Evolutionary conservation across 2,329 filamentous ascomycete genomes (phyloP).

Genomic region (Aspergillus aculeatus): DNA sequence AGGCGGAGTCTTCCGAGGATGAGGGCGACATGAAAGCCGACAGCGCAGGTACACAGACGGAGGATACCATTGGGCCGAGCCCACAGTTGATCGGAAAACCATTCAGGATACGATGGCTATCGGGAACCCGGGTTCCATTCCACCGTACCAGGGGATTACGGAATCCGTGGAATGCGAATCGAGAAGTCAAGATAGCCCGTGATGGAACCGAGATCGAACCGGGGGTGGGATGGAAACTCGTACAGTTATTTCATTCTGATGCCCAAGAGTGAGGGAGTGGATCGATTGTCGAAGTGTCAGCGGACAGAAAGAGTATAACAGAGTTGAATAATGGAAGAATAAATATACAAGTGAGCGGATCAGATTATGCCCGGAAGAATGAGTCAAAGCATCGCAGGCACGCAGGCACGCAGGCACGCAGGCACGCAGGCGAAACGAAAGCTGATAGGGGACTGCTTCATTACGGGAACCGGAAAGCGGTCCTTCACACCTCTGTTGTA

Average conservation of each 20-base stretch:
- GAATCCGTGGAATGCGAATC: constrained; percentile 92
- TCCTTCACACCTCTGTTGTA: too few relatives aligned
- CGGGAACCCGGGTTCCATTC: constrained; percentile 78
- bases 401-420: too few relatives aligned
- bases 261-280: constrained; percentile 12
- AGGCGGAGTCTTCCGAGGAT: constrained; percentile 65
- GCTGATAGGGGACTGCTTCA: too few relatives aligned
- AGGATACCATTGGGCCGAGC: constrained; percentile 43
- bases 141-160: constrained; percentile 82
- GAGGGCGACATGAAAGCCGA: constrained; percentile 33
- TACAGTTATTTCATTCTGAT: constrained; percentile 71
- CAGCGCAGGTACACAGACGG: constrained; percentile 47
- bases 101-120: constrained; percentile 88
- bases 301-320: neutral
- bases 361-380: too few relatives aligned
- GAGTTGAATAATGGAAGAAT: neutral
- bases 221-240: constrained; percentile 69
- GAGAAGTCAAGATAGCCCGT: constrained; percentile 92
- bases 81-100: constrained; percentile 82
- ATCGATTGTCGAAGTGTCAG: neutral
- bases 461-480: too few relatives aligned
- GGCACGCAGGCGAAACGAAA: too few relatives aligned
- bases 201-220: constrained; percentile 94
- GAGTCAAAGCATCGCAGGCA: too few relatives aligned
- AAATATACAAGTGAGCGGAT: neutral